Base-by-base conservation (phyloP, 2,329 filamentous ascomycete species). In the Ceratocystis huliohia region DNA sequence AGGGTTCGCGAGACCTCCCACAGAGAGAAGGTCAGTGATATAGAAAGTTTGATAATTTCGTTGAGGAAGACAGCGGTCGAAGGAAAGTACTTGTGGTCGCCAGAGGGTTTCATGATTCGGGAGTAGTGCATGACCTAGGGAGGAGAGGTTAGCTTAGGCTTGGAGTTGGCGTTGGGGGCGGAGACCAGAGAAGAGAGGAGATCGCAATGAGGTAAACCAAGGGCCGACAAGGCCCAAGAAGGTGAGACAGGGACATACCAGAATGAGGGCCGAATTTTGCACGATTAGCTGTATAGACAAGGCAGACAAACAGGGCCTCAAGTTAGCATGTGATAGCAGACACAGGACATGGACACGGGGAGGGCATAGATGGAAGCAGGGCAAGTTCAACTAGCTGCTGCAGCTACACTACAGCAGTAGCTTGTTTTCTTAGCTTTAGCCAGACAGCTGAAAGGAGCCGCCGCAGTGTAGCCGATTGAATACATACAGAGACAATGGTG, bases 61-160 rank as follows among this genome's bases (percentile, higher is more conserved):
- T 92, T 94, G 69, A 97, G 81, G 74, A 97, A 90, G 65, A 99
- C 90, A 56, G 93, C 92, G 8, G 94, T 97, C 53, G 92, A 96
- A 48, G 93, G 87, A 71, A 94, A 90, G 76, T 96, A 97, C 74
- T 92, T 87, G 73, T 92, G 89, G 70, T 91, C 89, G 74, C 87
- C 86, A 8, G 83, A 80, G 8, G 86, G 82, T n/a, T 91, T 88
- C 92, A 96, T 96, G 68, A 95, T 86, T 70, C 92, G 85, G 37
- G 92, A 96, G 76, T 97, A 96, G 78, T 96, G 93, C 82, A 96
- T 88, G 66, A 96, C 82, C 89, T 93, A 73, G 20, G 30, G 63
- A 33, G 25, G 65, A 67, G 66, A 63, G 15, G 62, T 65, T 64
- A 64, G 61, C 68, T 33, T 33, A 20, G 44, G 57, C 8, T 44